Conservation (phyloP, 202 grass and related monocot species). For the Setaria italica region DNA sequence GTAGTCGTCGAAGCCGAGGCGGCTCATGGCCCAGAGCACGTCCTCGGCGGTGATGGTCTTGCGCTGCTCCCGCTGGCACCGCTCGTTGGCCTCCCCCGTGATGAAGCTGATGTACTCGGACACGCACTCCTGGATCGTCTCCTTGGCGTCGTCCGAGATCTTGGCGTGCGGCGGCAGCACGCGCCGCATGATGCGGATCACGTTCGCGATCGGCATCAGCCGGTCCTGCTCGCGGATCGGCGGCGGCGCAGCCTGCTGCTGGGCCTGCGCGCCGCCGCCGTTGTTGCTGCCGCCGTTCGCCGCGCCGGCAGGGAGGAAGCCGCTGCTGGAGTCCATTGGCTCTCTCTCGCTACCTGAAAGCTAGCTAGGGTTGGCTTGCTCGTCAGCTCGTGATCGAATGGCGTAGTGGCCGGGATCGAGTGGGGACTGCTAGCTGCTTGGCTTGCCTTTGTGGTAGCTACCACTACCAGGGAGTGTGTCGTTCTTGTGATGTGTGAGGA, state of each 20-base stretch:
- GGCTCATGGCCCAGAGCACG: slow-evolving; percentile 96
- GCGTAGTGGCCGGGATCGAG: background rate
- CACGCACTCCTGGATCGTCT: slow-evolving; percentile 98
- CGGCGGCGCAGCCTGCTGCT: background rate
- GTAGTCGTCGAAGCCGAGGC: slow-evolving; percentile 96
- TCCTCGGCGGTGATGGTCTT: slow-evolving; percentile 99
- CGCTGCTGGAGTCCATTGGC: slow-evolving; percentile 40
- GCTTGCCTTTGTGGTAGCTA: background rate
- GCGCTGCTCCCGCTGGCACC: slow-evolving; percentile 94
- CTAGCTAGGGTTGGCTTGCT: slow-evolving; percentile 37
- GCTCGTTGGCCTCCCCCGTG: slow-evolving; percentile 94
- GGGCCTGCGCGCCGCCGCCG: background rate
- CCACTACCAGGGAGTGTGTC: background rate
- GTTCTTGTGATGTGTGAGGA: slow-evolving; percentile 43
- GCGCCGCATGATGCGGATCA: slow-evolving; percentile 97
- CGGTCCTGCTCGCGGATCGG: slow-evolving; percentile 83
- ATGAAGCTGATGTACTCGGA: slow-evolving; percentile 99
- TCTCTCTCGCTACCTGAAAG: background rate
- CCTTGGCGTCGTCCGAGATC: slow-evolving; percentile 98
- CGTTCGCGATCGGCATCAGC: slow-evolving; percentile 96
- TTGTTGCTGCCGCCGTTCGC: background rate
- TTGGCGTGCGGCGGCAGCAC: slow-evolving; percentile 94
- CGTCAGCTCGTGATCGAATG: background rate
- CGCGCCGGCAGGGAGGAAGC: background rate
- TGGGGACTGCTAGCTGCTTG: too few relatives aligned